Evolutionary conservation across 1,139 yeast genomes (phyloP).

Genomic region (Sugiyamaella paludigena): DNA sequence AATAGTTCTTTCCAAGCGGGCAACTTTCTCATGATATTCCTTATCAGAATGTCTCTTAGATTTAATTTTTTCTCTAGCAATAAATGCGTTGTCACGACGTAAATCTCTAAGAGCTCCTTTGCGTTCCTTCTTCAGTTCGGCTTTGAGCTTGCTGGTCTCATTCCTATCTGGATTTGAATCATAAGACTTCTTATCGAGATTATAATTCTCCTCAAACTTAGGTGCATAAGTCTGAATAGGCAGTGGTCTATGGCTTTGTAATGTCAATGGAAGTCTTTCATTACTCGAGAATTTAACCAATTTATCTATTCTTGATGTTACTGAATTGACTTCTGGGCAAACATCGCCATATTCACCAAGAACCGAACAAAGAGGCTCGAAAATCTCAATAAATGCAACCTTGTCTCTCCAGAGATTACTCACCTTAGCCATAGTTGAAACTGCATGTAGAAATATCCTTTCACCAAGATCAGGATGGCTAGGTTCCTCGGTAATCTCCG

Average conservation of each 20-base stretch:
- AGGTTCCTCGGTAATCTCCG: not conserved
- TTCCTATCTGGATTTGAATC: conserved; percentile 79
- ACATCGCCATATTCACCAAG: conserved; percentile 13
- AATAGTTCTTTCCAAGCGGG: conserved; percentile 77
- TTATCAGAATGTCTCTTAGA: conserved; percentile 73
- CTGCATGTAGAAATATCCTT: conserved; percentile 12
- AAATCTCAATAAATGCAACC: conserved; percentile 59
- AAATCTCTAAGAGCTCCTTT: conserved; percentile 86
- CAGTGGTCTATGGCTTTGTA: conserved; percentile 83
- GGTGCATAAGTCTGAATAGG: conserved; percentile 87
- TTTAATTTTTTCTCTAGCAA: conserved; percentile 78
- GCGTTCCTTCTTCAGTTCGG: conserved; percentile 86
- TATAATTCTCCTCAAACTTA: conserved; percentile 91
- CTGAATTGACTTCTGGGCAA: conserved; percentile 3
- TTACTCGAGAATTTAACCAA: conserved; percentile 49
- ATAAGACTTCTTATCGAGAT: conserved; percentile 90
- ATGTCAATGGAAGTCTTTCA: conserved; percentile 68
- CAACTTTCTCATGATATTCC: conserved; percentile 87
- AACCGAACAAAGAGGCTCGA: conserved; percentile 41
- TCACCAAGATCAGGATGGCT: not conserved
- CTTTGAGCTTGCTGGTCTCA: conserved; percentile 77
- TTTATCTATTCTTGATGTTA: conserved; percentile 44
- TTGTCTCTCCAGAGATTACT: conserved; percentile 60
- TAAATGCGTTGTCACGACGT: conserved; percentile 83
- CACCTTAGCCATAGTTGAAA: conserved; percentile 18